phyloP scores from a whole-genome alignment of 805 yeast genomes.

The Metschnikowia koreensis region DNA sequence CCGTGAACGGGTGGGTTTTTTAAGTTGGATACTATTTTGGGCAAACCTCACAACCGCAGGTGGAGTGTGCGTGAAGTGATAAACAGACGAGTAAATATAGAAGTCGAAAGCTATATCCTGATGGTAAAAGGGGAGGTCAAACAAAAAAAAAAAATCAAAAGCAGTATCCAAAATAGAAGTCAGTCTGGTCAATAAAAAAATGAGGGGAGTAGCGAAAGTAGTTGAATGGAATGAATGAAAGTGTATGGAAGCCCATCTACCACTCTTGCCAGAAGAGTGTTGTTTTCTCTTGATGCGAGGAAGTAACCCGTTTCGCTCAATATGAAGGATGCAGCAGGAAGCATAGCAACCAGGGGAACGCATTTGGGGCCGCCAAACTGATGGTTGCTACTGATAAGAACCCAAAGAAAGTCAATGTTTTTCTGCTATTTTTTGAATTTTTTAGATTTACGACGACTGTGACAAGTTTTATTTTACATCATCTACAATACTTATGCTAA shows the following conservation, averaged over 20 bases:
- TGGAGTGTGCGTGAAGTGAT: too few relatives aligned
- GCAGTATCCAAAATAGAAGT: neutral
- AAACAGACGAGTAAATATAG: too few relatives aligned
- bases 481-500: too few relatives aligned
- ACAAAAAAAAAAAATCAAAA: too few relatives aligned
- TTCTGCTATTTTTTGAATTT: too few relatives aligned
- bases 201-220: too few relatives aligned
- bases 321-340: slow-evolving; percentile 5
- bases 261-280: neutral
- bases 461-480: too few relatives aligned
- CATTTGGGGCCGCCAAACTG: neutral
- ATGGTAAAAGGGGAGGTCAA: too few relatives aligned
- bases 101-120: too few relatives aligned
- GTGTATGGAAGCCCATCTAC: slow-evolving; percentile 6
- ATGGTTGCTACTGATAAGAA: neutral
- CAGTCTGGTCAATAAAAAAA: too few relatives aligned
- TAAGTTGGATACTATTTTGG: slow-evolving; percentile 1
- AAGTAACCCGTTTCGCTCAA: neutral
- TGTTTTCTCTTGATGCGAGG: slow-evolving; percentile 7
- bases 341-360: slow-evolving; percentile 10
- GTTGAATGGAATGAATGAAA: neutral
- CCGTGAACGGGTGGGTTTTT: neutral
- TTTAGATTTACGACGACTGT: too few relatives aligned
- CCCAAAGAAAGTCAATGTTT: too few relatives aligned
- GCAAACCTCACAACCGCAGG: neutral